These are phyloP conservation scores for Trichoderma citrinoviride DNA, from an alignment of 2,329 filamentous ascomycete genomes.

Conservation along the genomic window DNA sequence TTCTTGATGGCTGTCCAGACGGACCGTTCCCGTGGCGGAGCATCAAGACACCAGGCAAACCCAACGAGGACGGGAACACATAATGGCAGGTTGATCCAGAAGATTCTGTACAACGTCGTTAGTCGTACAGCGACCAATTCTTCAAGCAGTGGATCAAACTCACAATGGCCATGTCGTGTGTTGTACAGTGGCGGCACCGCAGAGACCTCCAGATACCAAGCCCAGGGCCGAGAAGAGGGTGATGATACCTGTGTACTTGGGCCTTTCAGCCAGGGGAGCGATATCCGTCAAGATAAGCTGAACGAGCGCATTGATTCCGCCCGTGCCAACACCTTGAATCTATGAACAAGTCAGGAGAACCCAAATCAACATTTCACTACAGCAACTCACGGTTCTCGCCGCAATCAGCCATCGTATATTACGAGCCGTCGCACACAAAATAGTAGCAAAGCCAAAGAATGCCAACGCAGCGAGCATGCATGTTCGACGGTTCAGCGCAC, in stretches of 20 bases:
- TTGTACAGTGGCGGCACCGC: conserved; percentile 27
- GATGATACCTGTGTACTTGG: conserved; percentile 37
- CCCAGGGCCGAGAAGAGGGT: conserved; percentile 34
- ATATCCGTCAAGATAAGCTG: conserved; percentile 38
- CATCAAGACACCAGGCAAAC: not conserved
- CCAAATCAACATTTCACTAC: not conserved
- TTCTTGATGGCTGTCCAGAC: not conserved
- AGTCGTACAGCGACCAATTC: conserved; percentile 24
- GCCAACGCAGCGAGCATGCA: not conserved
- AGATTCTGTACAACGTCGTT: not conserved
- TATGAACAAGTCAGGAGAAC: not conserved
- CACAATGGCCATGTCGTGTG: conserved; percentile 36
- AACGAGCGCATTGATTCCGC: conserved; percentile 31
- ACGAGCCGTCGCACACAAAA: not conserved
- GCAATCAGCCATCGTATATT: not conserved
- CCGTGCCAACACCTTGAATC: conserved; percentile 40
- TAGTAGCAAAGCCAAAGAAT: not conserved
- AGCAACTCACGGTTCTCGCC: not conserved
- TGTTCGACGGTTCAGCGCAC: not conserved
- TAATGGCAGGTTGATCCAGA: not conserved
- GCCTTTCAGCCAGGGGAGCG: conserved; percentile 44
- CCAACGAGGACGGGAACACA: not conserved
- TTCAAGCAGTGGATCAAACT: conserved; percentile 41
- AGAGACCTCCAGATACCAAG: conserved; percentile 30
- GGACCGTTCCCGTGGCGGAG: not conserved